phyloP scores from a whole-genome alignment of 2,329 filamentous ascomycete genomes.

The Erysiphe pulchra region DNA sequence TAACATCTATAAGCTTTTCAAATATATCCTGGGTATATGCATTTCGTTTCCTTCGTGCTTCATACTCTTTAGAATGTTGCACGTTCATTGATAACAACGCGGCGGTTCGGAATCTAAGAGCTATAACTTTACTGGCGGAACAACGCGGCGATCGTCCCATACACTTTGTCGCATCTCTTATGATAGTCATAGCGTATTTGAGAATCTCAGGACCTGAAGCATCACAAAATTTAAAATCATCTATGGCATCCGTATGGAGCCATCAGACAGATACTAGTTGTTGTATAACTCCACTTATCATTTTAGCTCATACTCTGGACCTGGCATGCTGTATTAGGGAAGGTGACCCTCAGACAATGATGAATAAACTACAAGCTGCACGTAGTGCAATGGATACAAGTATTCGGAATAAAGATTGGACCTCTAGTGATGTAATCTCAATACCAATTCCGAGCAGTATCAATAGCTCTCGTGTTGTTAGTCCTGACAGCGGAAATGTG shows the following conservation, averaged over 20 bases:
- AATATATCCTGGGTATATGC: slow-evolving; percentile 52
- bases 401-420: slow-evolving; percentile 13
- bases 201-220: slow-evolving; percentile 36
- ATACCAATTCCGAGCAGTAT: slow-evolving; percentile 28
- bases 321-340: slow-evolving; percentile 42
- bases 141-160: slow-evolving; percentile 35
- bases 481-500: slow-evolving; percentile 28
- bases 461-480: slow-evolving; percentile 24
- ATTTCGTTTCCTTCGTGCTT: slow-evolving; percentile 47
- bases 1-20: slow-evolving; percentile 20
- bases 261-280: slow-evolving; percentile 40
- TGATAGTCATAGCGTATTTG: slow-evolving; percentile 46
- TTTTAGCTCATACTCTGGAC: slow-evolving; percentile 41
- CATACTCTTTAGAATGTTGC: slow-evolving; percentile 36
- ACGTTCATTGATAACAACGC: slow-evolving; percentile 34
- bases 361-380: slow-evolving; percentile 33
- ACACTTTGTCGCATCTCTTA: slow-evolving; percentile 34
- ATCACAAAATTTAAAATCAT: slow-evolving; percentile 43
- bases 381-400: slow-evolving; percentile 35
- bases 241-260: slow-evolving; percentile 47
- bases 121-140: slow-evolving; percentile 32
- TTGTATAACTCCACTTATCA: slow-evolving; percentile 37
- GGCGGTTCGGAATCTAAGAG: slow-evolving; percentile 40
- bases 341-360: slow-evolving; percentile 28
- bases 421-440: slow-evolving; percentile 20